These are phyloP conservation scores for Starmerella scarabaei DNA, from an alignment of 805 yeast genomes.

Conservation along the genomic window DNA sequence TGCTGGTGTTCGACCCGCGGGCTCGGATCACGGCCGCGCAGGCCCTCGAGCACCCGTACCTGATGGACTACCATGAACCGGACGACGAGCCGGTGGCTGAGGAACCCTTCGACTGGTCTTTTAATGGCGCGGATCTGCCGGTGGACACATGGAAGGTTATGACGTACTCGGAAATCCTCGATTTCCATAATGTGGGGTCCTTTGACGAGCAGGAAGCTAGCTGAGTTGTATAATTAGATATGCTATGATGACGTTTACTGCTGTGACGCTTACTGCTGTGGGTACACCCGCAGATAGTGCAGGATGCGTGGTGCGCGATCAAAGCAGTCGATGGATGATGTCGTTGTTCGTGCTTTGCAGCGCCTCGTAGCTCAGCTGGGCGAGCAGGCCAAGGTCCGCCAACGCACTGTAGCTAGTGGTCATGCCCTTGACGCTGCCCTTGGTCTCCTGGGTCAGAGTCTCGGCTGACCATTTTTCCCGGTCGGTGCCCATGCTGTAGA, in stretches of 20 bases:
- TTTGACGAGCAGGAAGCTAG: constrained; percentile 14
- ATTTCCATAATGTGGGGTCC: constrained; percentile 81
- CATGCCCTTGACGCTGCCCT: neutral
- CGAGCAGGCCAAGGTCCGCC: neutral
- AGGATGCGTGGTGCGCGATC: too few relatives aligned
- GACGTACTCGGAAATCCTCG: constrained; percentile 96
- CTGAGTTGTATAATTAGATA: too few relatives aligned
- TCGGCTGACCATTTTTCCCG: neutral
- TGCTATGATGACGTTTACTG: too few relatives aligned
- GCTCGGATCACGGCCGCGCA: constrained; percentile 87
- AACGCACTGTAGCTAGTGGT: neutral
- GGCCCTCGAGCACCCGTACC: constrained; percentile 78
- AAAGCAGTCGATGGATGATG: neutral
- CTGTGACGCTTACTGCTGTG: neutral
- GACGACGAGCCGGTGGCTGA: constrained; percentile 93
- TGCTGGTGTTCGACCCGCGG: constrained; percentile 91
- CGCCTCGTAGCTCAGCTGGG: neutral
- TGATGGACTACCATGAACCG: constrained; percentile 94
- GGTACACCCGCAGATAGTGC: too few relatives aligned
- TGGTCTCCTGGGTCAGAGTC: neutral
- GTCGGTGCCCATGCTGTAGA: neutral
- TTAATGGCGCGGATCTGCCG: constrained; percentile 94
- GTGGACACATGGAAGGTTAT: constrained; percentile 97
- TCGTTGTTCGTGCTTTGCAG: neutral
- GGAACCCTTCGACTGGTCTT: constrained; percentile 92